A percentile compares a stretch with the other conserved stretches of the same genome.
Conservation (phyloP, 129 eudicot species). For the Pittosporum tobira region DNA sequence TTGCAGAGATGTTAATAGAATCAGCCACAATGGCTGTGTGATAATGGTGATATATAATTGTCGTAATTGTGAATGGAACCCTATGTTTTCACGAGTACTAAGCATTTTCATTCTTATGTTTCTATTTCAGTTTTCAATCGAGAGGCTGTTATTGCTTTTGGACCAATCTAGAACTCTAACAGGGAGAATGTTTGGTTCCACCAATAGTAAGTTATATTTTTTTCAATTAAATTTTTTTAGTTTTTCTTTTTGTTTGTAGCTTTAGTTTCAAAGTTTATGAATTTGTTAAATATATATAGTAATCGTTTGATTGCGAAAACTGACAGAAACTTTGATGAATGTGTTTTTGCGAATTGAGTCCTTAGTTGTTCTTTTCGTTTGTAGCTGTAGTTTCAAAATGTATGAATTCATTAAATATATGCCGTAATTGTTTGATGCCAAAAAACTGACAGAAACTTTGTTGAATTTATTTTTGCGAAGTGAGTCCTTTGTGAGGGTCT, state of each 20-base stretch:
- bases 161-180: background rate
- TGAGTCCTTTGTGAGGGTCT: no score
- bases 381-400: background rate
- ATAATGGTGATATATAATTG: no score
- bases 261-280: background rate
- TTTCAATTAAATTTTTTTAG: background rate
- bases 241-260: background rate
- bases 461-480: no score
- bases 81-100: background rate
- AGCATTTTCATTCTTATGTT: background rate
- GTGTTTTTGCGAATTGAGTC: background rate
- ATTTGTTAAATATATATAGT: background rate
- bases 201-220: slow-evolving; percentile 17
- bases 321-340: no score
- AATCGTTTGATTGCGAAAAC: no score
- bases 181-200: slow-evolving; percentile 15
- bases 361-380: no score
- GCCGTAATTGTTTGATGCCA: background rate
- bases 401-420: background rate
- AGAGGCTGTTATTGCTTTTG: slow-evolving; percentile 3
- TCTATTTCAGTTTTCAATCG: background rate
- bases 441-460: background rate
- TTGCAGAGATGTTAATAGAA: no score
- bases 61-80: no score
- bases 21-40: no score